Base-by-base conservation (phyloP, 202 grass and related monocot genomes). In the Bolboschoenoplectus hybrid region DNA sequence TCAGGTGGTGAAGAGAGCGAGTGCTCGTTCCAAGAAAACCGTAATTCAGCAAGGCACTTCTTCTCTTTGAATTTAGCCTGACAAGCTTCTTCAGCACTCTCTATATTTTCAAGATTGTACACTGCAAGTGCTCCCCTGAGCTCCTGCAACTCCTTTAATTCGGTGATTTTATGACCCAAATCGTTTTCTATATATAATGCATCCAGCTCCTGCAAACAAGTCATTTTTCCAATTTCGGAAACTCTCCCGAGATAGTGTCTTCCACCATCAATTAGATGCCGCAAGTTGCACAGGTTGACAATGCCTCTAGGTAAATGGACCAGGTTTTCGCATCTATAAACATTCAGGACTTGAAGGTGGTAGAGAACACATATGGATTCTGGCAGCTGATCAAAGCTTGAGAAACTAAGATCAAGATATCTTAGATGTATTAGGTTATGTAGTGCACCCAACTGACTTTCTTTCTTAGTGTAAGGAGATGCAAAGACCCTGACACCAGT, bases 261-360 rank as follows among this genome's bases (percentile, higher is more conserved):
- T 32, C 38, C 1, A 67, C 12, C 0, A 71, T 60, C 46, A 82
- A 47, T 2, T 72, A 91, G 4, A 82, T 85, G 45, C 2, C 74
- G n/a, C 40, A 91, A 44, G 10, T 5, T 85, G 12, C 65, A 2
- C 1, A 91, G 80, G 10, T 67, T 65, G 69, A 7, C 52, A 5
- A 91, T 72, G 39, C 12, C 39, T 71, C 2, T 32, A 69, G 32
- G 41, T 26, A 83, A 1, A 46, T 1, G 6, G 7, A 19, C 0
- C 34, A 20, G 5, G 36, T n/a, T 3, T 5, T 3, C 11, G 0
- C 0, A 20, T 64, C 0, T 5, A 7, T 47, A 2, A 20, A 39
- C 1, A 73, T 79, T 46, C 20, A 87, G 55, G n/a, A 55, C 58
- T 86, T 91, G 61, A 67, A 91, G 82, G 56, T 88, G 84, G 44